phyloP scores from a whole-genome alignment of 345 rosid genomes.

The Corymbia maculata region DNA sequence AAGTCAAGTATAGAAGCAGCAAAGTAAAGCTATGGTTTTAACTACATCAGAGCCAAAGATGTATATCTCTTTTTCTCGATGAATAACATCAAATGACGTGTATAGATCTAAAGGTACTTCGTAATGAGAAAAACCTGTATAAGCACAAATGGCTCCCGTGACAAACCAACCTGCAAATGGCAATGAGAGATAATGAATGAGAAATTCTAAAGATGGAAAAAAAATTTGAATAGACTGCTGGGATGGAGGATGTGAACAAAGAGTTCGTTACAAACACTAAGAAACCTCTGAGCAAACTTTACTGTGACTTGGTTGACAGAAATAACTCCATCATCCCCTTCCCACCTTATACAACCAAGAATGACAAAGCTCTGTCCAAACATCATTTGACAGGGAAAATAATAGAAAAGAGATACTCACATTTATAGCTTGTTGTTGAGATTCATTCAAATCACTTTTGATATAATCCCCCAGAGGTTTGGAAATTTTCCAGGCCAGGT shows the following conservation, averaged over 20 bases:
- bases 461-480: slow-evolving; percentile 48
- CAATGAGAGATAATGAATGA: neutral
- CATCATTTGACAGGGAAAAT: neutral
- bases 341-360: neutral
- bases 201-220: neutral
- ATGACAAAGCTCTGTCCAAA: neutral
- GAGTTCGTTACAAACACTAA: neutral
- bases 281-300: neutral
- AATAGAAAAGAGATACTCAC: slow-evolving; percentile 30
- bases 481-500: slow-evolving; percentile 81
- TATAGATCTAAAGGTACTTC: neutral
- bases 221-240: neutral
- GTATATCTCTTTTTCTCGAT: neutral
- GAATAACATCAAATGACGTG: neutral
- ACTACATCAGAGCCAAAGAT: neutral
- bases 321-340: neutral
- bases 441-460: slow-evolving; percentile 56
- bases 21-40: neutral
- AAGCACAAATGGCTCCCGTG: slow-evolving; percentile 68
- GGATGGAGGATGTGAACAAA: neutral
- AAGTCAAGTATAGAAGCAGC: neutral
- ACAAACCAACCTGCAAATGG: slow-evolving; percentile 73
- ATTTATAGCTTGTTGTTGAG: slow-evolving; percentile 81
- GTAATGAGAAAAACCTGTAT: slow-evolving; percentile 55
- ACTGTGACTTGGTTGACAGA: neutral